Base-by-base conservation (phyloP, 2,329 filamentous ascomycete species). In the Calonectria ilicicola region DNA sequence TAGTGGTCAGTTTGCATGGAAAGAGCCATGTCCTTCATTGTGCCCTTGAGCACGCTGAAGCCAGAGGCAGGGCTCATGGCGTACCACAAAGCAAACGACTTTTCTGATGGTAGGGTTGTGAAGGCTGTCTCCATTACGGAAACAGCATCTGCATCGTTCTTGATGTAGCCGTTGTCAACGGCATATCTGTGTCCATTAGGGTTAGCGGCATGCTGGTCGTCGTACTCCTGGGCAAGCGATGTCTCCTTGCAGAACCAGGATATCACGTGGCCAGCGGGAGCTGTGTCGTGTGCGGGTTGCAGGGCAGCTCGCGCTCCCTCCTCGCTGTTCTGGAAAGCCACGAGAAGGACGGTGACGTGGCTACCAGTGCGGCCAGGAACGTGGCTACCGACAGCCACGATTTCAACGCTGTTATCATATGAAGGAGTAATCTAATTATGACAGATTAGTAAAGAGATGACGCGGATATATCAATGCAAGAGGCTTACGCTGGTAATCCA, bases 1-100 rank as follows among this genome's bases (percentile, higher is more conserved):
- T 91, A 91, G 77, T 91, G 88, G 74, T 91, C 89, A 0, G 84
- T 85, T 67, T 90, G 88, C 85, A 90, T 85, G 32, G 85, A 87
- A 17, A 90, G 80, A 4, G 89, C 89, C 89, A 91, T 91, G 69
- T 88, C 86, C 1, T 84, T 82, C 42, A 86, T 79, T 35, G 72
- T 53, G 15, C 67, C 70, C 9, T 53, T 44, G 17, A 56, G 32
- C 3, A 60, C 51, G 29, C 42, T 70, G 47, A 75, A 65, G 27
- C 73, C 58, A 5, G 85, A 88, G 32, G 83, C 84, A 0, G 89
- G 89, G 35, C 82, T 83, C 88, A 90, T 90, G 12, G 85, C 77
- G 75, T 85, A 89, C 84, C 87, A 91, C 14, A 90, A 79, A 1
- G 86, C 80, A 60, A 86, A 87, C 1, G 85, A 82, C 76, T 88